Percentiles rank a stretch among this genome's conserved stretches.
phyloP scores from a whole-genome alignment of 345 rosid species.

The Syzygium oleosum region DNA sequence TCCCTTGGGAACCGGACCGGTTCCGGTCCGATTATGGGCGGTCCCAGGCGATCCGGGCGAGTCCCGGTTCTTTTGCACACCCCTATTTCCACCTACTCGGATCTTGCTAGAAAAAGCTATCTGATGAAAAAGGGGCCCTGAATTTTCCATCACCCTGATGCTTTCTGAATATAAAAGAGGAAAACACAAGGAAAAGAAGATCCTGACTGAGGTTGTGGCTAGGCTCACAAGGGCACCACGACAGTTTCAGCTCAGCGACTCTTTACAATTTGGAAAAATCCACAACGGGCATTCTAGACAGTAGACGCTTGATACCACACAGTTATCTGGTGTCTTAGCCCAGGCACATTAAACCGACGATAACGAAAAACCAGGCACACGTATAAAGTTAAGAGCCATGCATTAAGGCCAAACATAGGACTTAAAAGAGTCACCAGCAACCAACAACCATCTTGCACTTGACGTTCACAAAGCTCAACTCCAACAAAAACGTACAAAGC shows the following conservation, averaged over 20 bases:
- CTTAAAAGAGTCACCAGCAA: background rate
- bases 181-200: background rate
- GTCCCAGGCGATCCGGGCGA: too few species aligned
- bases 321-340: background rate
- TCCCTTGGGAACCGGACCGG: too few species aligned
- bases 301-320: background rate
- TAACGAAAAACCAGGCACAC: background rate
- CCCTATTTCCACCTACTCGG: background rate
- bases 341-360: background rate
- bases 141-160: background rate
- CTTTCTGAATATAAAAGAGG: background rate
- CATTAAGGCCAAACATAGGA: background rate
- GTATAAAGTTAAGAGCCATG: background rate
- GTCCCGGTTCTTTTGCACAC: too few species aligned
- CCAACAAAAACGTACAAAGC: background rate
- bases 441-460: background rate
- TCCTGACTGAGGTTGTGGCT: background rate
- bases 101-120: background rate
- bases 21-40: too few species aligned
- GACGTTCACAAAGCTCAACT: background rate
- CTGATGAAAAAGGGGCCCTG: background rate
- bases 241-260: background rate
- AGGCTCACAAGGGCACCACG: background rate
- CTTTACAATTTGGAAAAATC: background rate
- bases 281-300: background rate